Percentiles rank a stretch among this genome's conserved stretches.
Conservation (phyloP, 768 basidiomycete species). For the Phaeotremella skinneri region DNA sequence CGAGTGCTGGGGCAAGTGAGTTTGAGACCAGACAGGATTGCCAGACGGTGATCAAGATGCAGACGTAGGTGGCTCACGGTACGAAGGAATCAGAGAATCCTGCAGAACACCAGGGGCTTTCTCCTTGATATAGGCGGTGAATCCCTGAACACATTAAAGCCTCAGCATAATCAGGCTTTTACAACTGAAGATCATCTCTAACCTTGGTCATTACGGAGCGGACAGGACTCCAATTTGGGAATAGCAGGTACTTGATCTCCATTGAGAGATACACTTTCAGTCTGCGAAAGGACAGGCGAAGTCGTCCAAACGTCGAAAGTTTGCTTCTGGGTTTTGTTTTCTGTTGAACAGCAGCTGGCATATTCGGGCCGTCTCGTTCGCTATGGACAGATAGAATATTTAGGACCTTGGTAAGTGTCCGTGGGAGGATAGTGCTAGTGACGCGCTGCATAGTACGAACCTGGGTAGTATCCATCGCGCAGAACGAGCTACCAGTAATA, state of each 20-base stretch:
- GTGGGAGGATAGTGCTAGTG: too few species aligned
- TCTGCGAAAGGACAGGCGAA: neutral
- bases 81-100: neutral
- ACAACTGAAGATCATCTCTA: neutral
- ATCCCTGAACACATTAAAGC: conserved; percentile 17
- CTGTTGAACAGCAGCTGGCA: too few species aligned
- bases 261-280: neutral
- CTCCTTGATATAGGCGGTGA: neutral
- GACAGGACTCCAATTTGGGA: neutral
- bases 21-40: too few species aligned
- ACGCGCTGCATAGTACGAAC: conserved; percentile 1
- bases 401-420: too few species aligned
- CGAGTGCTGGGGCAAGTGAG: neutral
- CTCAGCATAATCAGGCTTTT: conserved; percentile 3
- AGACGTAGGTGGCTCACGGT: neutral
- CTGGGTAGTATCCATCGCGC: conserved; percentile 26
- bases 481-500: conserved; percentile 16
- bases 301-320: neutral
- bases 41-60: too few species aligned
- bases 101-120: neutral
- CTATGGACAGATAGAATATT: too few species aligned
- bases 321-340: neutral
- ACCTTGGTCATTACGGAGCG: neutral
- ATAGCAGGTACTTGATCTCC: neutral
- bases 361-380: too few species aligned